These are phyloP conservation scores for Hyaloscypha bicolor DNA, from an alignment of 495 filamentous ascomycete genomes.

Conservation along the genomic window DNA sequence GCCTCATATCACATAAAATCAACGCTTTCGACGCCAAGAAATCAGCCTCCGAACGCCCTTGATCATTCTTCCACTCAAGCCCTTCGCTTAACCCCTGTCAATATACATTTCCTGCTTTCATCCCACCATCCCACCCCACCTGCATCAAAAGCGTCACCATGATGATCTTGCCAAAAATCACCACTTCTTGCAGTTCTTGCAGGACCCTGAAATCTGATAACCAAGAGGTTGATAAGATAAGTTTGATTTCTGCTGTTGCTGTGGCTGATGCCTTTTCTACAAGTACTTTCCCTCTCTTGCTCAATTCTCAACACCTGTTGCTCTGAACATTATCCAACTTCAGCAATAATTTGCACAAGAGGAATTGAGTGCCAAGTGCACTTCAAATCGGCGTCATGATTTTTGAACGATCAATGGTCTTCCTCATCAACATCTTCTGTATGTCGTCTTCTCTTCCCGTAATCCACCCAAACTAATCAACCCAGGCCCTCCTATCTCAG, in stretches of 20 bases:
- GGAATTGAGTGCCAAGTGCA: background rate
- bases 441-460: background rate
- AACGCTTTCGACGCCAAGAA: background rate
- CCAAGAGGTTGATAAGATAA: conserved; percentile 3
- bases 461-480: background rate
- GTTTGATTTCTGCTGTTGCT: conserved; percentile 9
- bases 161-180: conserved; percentile 1
- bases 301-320: background rate
- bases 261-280: background rate
- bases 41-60: background rate
- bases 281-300: background rate
- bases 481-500: background rate
- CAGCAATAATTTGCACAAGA: background rate
- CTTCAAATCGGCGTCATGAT: conserved; percentile 13
- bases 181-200: background rate
- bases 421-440: conserved; percentile 28
- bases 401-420: conserved; percentile 22
- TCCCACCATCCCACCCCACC: background rate
- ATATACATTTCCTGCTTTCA: background rate
- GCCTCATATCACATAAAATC: background rate
- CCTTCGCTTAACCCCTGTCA: background rate
- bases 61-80: background rate
- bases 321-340: background rate
- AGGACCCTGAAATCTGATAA: conserved; percentile 12
- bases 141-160: conserved; percentile 18